Base-by-base conservation (phyloP, 1,284 basidiomycete species). In the Singerocomus inundabilis region DNA sequence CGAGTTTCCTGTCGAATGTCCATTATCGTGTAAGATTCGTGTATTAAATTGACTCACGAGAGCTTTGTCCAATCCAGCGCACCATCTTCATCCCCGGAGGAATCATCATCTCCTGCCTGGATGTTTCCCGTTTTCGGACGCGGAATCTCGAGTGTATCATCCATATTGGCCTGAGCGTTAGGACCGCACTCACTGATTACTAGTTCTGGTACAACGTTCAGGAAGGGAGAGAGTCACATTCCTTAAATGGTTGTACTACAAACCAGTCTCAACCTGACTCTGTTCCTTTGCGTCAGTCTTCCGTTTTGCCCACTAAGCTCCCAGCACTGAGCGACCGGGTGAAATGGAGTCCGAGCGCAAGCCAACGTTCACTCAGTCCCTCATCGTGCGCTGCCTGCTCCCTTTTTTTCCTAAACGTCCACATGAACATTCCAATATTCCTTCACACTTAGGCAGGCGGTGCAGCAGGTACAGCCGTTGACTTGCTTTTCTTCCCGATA, bases 401-500 rank as follows among this genome's bases (percentile, higher is more conserved):
- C 44, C 21, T 49, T 53, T 46, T 46, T 50, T 31, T 28, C n/a
- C 18, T 21, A 53, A 34, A 43, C 43, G 7, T 36, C 33, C 28
- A 2, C 51, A 51, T 46, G 44, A 55, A 55, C 52, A 48, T 55
- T 46, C 13, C 46, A 44, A 55, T 37, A 39, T 42, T 44, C 49
- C 38, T 51, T 41, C 36, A 25, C 39, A 44, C 51, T 42, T 57
- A 94, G 91, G 87, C 91, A 44, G 93, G 93, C 33, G 93, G 89
- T 16, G 70, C 86, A 33, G 92, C 94, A 24, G 94, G 94, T 38
- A 89, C 91, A 15, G 80, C 91, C 1, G 93, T 96, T 24, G 96
- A 99, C 72, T 79, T 98, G 51, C 80, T 98, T 32, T 96, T 98
- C 75, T 98, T 93, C 70, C 96, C 96, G 0, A 86, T 98, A 53